phyloP scores from a whole-genome alignment of 1,139 yeast genomes.

The Kodamaea ohmeri region DNA sequence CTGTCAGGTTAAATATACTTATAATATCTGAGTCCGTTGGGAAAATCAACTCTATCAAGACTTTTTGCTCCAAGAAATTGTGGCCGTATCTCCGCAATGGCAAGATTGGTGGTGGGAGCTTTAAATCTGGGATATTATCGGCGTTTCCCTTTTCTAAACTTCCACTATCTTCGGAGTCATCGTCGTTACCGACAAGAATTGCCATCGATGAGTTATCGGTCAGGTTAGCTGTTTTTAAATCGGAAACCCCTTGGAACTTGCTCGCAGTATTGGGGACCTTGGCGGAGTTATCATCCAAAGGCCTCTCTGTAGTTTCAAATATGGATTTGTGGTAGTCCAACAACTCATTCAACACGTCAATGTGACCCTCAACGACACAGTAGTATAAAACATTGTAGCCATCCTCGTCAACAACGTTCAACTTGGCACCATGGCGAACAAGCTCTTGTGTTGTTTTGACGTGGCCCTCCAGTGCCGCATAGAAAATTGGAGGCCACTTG shows the following conservation, averaged over 20 bases:
- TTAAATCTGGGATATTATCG: slow-evolving; percentile 84
- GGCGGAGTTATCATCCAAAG: too few relatives aligned
- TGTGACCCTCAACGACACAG: slow-evolving; percentile 93
- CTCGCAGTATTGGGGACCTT: slow-evolving; percentile 6
- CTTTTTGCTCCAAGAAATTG: slow-evolving; percentile 86
- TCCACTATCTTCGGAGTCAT: slow-evolving; percentile 42
- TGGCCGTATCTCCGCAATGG: slow-evolving; percentile 94
- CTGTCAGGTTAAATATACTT: slow-evolving; percentile 46
- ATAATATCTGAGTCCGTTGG: slow-evolving; percentile 56
- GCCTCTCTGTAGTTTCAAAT: slow-evolving; percentile 1
- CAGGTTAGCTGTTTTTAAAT: slow-evolving; percentile 3
- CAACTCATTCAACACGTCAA: slow-evolving; percentile 70
- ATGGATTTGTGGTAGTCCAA: slow-evolving; percentile 26
- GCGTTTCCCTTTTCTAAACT: slow-evolving; percentile 35
- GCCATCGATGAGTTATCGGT: slow-evolving; percentile 18
- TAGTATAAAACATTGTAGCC: slow-evolving; percentile 81
- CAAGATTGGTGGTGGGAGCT: slow-evolving; percentile 92
- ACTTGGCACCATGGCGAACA: slow-evolving; percentile 69
- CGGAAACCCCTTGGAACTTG: slow-evolving; percentile 5
- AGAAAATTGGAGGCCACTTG: slow-evolving; percentile 92
- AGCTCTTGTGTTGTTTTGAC: slow-evolving; percentile 66
- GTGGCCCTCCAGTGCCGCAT: slow-evolving; percentile 87
- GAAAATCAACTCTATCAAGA: slow-evolving; percentile 71
- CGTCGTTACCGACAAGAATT: slow-evolving; percentile 34
- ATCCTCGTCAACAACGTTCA: slow-evolving; percentile 75